Percentiles rank a stretch among this genome's conserved stretches.
These are phyloP conservation scores for Tulasnella sp. DNA, from an alignment of 768 basidiomycete genomes.

Conservation along the genomic window DNA sequence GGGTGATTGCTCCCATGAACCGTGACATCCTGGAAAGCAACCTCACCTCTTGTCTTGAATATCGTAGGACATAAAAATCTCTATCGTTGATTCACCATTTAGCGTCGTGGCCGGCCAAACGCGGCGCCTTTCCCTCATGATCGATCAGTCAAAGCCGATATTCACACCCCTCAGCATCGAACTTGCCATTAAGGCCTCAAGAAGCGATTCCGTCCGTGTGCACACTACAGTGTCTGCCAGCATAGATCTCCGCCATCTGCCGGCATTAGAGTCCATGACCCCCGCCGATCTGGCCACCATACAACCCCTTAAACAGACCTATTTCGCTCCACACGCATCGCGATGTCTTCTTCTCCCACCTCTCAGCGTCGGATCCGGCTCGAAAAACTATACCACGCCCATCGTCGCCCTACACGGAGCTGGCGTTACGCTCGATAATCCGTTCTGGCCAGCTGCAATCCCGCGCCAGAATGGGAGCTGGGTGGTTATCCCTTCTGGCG, in stretches of 20 bases:
- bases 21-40: neutral
- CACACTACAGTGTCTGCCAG: too few species aligned
- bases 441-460: conserved; percentile 55
- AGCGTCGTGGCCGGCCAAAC: too few species aligned
- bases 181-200: too few species aligned
- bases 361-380: neutral
- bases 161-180: too few species aligned
- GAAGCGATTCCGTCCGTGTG: too few species aligned
- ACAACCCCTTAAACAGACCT: conserved; percentile 2
- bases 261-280: neutral
- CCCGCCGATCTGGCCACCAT: neutral
- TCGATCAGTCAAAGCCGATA: too few species aligned
- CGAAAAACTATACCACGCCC: conserved; percentile 26
- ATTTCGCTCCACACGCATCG: neutral
- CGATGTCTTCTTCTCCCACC: conserved; percentile 11
- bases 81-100: neutral
- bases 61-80: neutral
- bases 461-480: conserved; percentile 51
- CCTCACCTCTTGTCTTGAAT: neutral
- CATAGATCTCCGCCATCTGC: neutral
- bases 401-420: conserved; percentile 72
- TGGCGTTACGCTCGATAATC: conserved; percentile 53
- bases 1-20: neutral
- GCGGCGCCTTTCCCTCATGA: too few species aligned
- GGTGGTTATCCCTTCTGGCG: conserved; percentile 72